These are phyloP conservation scores for Ophiostoma piceae DNA, from an alignment of 2,329 filamentous ascomycete species.

Conservation along the genomic window DNA sequence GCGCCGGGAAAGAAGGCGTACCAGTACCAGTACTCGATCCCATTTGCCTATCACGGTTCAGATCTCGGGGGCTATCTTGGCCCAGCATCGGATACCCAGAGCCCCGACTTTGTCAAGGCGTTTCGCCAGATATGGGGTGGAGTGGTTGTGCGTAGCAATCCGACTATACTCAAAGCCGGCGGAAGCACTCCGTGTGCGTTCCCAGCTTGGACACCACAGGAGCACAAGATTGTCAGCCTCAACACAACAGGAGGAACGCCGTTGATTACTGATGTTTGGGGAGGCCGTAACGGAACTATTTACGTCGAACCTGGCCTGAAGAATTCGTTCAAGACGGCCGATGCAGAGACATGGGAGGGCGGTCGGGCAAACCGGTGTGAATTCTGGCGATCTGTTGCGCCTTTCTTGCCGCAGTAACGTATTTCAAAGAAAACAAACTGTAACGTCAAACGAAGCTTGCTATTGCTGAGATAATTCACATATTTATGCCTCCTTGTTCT, in stretches of 20 bases:
- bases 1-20: conserved; percentile 32
- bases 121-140: conserved; percentile 35
- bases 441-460: background rate
- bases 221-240: conserved; percentile 18
- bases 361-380: conserved; percentile 40
- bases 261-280: conserved; percentile 10
- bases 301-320: conserved; percentile 31
- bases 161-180: conserved; percentile 23
- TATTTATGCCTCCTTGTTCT: conserved; percentile 3
- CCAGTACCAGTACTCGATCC: conserved; percentile 43
- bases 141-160: conserved; percentile 38
- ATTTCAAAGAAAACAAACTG: background rate
- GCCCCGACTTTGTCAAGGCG: conserved; percentile 29
- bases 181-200: conserved; percentile 4
- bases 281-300: conserved; percentile 24
- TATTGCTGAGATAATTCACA: background rate
- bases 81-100: conserved; percentile 27
- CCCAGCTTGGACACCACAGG: background rate
- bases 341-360: conserved; percentile 42
- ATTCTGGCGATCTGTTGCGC: conserved; percentile 34
- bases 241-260: conserved; percentile 20
- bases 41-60: conserved; percentile 34
- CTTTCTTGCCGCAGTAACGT: background rate
- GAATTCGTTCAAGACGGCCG: conserved; percentile 36
- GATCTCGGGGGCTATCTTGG: conserved; percentile 35